Evolutionary conservation across 176 grass and related monocot species (phyloP).

Genomic region (Bolboschoenus planiculmis): DNA sequence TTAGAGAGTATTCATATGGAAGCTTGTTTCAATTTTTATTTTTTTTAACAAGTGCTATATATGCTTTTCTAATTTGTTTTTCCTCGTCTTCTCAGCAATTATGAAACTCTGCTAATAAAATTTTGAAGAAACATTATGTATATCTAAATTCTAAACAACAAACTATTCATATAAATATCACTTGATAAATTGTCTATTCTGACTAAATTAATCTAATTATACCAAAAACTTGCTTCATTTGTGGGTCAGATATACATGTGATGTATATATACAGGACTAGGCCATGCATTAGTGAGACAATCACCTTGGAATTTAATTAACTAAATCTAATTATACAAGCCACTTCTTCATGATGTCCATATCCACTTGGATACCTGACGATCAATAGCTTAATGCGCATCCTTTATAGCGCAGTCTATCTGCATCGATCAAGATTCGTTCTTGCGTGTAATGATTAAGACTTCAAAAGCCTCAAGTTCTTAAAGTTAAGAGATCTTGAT

Average conservation of each 20-base stretch:
- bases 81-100: too few species aligned
- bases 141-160: too few species aligned
- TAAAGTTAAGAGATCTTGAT: neutral
- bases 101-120: too few species aligned
- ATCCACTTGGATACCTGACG: neutral
- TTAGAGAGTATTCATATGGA: neutral
- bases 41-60: neutral
- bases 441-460: neutral
- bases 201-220: too few species aligned
- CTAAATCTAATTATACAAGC: neutral
- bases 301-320: neutral
- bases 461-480: neutral
- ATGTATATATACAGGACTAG: too few species aligned
- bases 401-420: neutral
- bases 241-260: too few species aligned
- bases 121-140: too few species aligned
- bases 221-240: too few species aligned
- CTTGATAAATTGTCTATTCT: too few species aligned
- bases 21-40: neutral
- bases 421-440: neutral
- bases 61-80: too few species aligned
- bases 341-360: neutral
- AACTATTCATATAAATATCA: too few species aligned
- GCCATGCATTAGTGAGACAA: neutral
- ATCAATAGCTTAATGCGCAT: neutral